Percentiles rank a stretch among this genome's conserved stretches.
phyloP scores from a whole-genome alignment of 1,139 yeast genomes.

The Sugiyamaella castrensis region DNA sequence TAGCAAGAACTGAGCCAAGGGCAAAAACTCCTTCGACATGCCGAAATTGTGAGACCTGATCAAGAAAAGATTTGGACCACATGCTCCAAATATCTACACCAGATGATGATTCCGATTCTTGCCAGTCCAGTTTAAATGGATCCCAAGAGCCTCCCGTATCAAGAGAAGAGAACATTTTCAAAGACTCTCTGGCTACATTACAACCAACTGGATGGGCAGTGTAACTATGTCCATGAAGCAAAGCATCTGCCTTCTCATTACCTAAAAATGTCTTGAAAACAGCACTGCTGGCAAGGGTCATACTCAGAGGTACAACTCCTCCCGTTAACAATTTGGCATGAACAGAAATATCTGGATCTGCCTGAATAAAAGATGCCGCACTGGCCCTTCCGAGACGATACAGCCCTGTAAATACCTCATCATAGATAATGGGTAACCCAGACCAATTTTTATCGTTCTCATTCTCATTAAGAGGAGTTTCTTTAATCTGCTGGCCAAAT shows the following conservation, averaged over 20 bases:
- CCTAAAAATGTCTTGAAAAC: conserved; percentile 29
- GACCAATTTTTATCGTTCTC: conserved; percentile 22
- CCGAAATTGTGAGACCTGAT: conserved; percentile 20
- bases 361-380: conserved; percentile 25
- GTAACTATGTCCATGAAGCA: conserved; percentile 34
- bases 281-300: conserved; percentile 28
- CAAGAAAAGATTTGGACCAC: conserved; percentile 26
- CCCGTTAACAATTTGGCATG: conserved; percentile 34
- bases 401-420: conserved; percentile 35
- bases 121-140: conserved; percentile 19
- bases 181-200: conserved; percentile 29
- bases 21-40: conserved; percentile 27
- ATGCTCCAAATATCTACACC: conserved; percentile 21
- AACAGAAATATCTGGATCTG: conserved; percentile 30
- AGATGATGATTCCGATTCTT: not conserved
- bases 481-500: conserved; percentile 10
- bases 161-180: conserved; percentile 19
- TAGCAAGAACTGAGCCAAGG: conserved; percentile 30
- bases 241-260: conserved; percentile 28
- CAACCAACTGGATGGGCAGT: conserved; percentile 36
- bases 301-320: conserved; percentile 31
- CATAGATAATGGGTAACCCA: conserved; percentile 32
- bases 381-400: conserved; percentile 29
- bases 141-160: conserved; percentile 18
- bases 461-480: not conserved